These are phyloP conservation scores for Gamsiella multidivaricata DNA, from an alignment of 192 early-diverging fungal species.

Conservation along the genomic window DNA sequence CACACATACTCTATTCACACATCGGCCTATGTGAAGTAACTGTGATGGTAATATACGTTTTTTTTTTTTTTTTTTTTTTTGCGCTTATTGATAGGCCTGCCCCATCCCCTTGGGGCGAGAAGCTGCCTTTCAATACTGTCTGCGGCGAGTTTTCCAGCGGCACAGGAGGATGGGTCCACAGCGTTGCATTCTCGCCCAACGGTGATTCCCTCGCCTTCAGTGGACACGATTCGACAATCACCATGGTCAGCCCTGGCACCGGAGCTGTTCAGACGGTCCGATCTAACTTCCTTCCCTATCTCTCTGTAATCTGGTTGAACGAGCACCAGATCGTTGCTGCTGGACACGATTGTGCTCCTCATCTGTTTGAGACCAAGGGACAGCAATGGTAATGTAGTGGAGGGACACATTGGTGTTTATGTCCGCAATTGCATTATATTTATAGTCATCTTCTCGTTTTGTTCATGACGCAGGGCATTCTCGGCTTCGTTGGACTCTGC, in stretches of 20 bases:
- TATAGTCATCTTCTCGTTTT: background rate
- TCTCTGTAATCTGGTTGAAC: conserved; percentile 81
- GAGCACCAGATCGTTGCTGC: conserved; percentile 84
- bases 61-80: no score
- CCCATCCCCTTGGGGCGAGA: conserved; percentile 92
- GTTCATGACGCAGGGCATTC: conserved; percentile 52
- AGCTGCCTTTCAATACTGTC: conserved; percentile 91
- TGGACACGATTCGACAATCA: conserved; percentile 88
- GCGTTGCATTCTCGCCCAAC: conserved; percentile 90
- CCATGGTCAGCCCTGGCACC: conserved; percentile 75
- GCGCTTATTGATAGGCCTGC: conserved; percentile 61
- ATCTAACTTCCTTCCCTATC: conserved; percentile 77
- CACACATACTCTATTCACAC: background rate
- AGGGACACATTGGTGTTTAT: no score
- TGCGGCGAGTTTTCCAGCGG: conserved; percentile 86
- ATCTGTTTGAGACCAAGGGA: conserved; percentile 73
- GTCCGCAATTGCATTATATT: no score
- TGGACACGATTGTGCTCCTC: conserved; percentile 94
- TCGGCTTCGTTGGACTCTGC: conserved; percentile 84
- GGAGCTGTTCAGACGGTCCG: conserved; percentile 69
- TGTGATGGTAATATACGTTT: background rate
- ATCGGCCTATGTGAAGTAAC: background rate
- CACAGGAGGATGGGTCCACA: conserved; percentile 91
- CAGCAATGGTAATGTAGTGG: conserved; percentile 77
- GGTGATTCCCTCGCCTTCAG: conserved; percentile 88